These are phyloP conservation scores for Beta corolliflora DNA, from an alignment of 179 eudicot species.

Conservation along the genomic window DNA sequence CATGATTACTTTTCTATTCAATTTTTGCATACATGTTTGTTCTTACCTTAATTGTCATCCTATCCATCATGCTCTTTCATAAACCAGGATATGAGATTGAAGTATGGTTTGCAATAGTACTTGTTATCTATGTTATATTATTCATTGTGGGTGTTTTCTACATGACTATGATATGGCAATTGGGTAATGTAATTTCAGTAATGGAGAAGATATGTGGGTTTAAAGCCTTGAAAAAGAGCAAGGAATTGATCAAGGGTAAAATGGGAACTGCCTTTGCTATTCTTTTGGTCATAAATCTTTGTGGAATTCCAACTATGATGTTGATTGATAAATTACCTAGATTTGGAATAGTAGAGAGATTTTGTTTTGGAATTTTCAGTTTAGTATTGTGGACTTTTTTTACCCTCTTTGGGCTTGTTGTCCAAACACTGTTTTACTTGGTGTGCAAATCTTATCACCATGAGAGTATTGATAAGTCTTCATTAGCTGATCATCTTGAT, in stretches of 20 bases:
- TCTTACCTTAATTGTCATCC: neutral
- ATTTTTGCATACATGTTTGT: conserved; percentile 26
- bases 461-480: conserved; percentile 51
- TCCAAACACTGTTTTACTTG: conserved; percentile 55
- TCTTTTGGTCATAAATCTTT: conserved; percentile 11
- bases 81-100: neutral
- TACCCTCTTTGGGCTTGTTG: conserved; percentile 39
- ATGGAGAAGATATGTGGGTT: conserved; percentile 44
- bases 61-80: neutral
- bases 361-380: conserved; percentile 29
- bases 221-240: conserved; percentile 51
- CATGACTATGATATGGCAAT: conserved; percentile 38
- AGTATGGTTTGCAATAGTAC: neutral
- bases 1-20: conserved; percentile 39
- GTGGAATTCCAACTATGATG: conserved; percentile 2
- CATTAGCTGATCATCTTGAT: conserved; percentile 54
- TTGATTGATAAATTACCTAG: conserved; percentile 13
- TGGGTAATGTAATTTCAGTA: conserved; percentile 42
- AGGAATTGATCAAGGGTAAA: conserved; percentile 42
- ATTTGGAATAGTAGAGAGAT: conserved; percentile 14
- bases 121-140: neutral
- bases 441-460: conserved; percentile 66
- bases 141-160: conserved; percentile 32
- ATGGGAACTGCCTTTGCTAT: conserved; percentile 27
- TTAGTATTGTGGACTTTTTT: conserved; percentile 29